phyloP scores from a whole-genome alignment of 139 green algal species.

The Zygnema circumcarinatum region DNA sequence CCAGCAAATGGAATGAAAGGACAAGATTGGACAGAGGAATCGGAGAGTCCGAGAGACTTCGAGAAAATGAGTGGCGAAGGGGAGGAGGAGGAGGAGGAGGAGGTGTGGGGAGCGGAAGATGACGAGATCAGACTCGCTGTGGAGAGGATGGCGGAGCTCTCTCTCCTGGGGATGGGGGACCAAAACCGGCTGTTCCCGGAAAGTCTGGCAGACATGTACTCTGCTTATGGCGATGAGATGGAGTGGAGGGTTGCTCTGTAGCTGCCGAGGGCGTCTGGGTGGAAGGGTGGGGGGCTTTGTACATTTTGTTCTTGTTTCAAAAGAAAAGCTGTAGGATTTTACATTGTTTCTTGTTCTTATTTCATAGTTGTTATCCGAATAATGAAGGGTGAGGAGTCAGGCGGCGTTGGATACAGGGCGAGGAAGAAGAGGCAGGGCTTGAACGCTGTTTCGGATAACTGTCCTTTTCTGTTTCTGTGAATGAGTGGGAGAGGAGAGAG shows the following conservation, averaged over 20 bases:
- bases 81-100: slow-evolving; percentile 22
- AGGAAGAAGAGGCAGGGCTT: too few species aligned
- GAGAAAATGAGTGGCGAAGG: background rate
- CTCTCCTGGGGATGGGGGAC: slow-evolving; percentile 70
- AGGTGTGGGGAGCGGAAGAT: slow-evolving; percentile 16
- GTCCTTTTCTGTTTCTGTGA: too few species aligned
- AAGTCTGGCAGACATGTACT: slow-evolving; percentile 65
- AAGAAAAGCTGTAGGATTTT: too few species aligned
- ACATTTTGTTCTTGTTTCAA: too few species aligned
- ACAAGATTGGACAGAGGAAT: slow-evolving; percentile 11
- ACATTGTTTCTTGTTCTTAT: too few species aligned
- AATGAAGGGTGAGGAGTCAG: too few species aligned
- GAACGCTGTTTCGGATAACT: too few species aligned
- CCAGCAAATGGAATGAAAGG: background rate
- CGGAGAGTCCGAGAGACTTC: background rate
- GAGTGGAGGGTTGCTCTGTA: slow-evolving; percentile 71
- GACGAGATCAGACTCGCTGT: slow-evolving; percentile 42
- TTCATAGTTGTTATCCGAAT: too few species aligned
- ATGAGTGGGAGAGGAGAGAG: too few species aligned
- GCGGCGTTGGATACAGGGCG: too few species aligned
- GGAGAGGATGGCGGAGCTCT: slow-evolving; percentile 62
- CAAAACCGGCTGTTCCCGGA: slow-evolving; percentile 63
- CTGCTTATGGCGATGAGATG: slow-evolving; percentile 66
- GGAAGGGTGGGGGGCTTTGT: too few species aligned
- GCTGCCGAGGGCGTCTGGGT: slow-evolving; percentile 14